phyloP scores from a whole-genome alignment of 2,329 filamentous ascomycete genomes.

The Epichloe scottii region DNA sequence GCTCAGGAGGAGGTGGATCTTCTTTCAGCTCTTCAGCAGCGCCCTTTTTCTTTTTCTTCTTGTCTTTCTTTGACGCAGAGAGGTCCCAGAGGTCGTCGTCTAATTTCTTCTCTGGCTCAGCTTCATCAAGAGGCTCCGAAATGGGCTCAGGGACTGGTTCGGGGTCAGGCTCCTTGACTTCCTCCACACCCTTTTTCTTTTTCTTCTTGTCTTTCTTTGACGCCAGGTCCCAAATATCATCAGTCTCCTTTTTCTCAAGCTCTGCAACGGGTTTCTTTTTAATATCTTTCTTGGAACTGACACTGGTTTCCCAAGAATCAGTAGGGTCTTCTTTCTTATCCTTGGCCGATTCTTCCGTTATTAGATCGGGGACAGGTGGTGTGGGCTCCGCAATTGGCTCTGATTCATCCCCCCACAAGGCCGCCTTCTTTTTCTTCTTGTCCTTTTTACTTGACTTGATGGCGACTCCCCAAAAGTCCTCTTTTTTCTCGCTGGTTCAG shows the following conservation, averaged over 20 bases:
- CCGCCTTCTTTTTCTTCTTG: conserved; percentile 13
- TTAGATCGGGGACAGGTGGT: background rate
- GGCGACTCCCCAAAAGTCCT: conserved; percentile 18
- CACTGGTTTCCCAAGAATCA: conserved; percentile 16
- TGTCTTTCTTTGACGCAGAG: conserved; percentile 6
- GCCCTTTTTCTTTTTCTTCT: conserved; percentile 11
- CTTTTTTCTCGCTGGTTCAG: conserved; percentile 16
- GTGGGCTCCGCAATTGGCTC: no score
- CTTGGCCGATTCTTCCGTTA: conserved; percentile 8
- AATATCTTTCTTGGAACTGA: conserved; percentile 7
- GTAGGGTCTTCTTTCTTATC: conserved; percentile 11
- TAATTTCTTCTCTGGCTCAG: background rate
- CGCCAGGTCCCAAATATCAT: conserved; percentile 15
- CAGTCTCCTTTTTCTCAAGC: conserved; percentile 18
- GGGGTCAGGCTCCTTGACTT: conserved; percentile 11
- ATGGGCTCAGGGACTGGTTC: conserved; percentile 12
- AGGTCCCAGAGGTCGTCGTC: conserved; percentile 13
- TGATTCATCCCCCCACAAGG: no score
- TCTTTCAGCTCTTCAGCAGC: background rate
- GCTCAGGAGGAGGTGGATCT: background rate
- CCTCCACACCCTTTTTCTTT: conserved; percentile 12
- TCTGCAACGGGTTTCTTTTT: conserved; percentile 9
- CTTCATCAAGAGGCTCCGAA: conserved; percentile 7
- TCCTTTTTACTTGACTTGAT: conserved; percentile 19
- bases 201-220: conserved; percentile 20